Percentiles rank a stretch among this genome's conserved stretches.
These are phyloP conservation scores for Xylaria flabelliformis DNA, from an alignment of 495 filamentous ascomycete genomes.

Conservation along the genomic window DNA sequence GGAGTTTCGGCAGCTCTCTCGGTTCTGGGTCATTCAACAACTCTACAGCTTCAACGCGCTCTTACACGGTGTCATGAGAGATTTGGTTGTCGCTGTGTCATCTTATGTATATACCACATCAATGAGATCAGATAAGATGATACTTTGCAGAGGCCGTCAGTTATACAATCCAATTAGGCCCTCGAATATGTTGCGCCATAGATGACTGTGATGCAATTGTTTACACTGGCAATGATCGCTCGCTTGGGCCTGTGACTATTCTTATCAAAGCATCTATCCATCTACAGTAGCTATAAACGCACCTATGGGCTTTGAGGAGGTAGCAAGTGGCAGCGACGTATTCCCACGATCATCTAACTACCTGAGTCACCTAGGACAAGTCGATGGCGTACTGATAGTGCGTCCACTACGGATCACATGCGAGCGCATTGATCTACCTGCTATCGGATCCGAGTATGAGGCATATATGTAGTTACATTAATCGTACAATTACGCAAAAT, in stretches of 20 bases:
- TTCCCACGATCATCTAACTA: not conserved
- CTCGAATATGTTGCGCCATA: not conserved
- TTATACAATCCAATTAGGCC: not conserved
- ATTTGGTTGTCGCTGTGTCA: not conserved
- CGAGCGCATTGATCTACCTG: not conserved
- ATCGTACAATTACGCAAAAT: not conserved
- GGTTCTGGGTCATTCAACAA: slow-evolving; percentile 29
- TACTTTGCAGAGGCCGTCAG: not conserved
- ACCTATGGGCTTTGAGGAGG: not conserved
- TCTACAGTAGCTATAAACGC: not conserved
- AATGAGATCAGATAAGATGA: not conserved
- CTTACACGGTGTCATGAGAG: not conserved
- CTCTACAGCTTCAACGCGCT: slow-evolving; percentile 29
- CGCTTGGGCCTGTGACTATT: not conserved
- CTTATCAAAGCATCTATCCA: not conserved
- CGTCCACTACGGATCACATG: not conserved
- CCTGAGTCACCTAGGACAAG: not conserved
- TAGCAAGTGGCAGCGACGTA: not conserved
- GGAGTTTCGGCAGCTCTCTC: slow-evolving; percentile 23
- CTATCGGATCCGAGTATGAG: not conserved
- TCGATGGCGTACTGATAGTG: not conserved
- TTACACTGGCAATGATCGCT: not conserved
- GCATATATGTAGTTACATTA: too few species aligned
- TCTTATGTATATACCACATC: slow-evolving; percentile 21
- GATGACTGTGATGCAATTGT: not conserved